Conservation (phyloP, 2,329 filamentous ascomycete genomes). For the Penicillium sp. region DNA sequence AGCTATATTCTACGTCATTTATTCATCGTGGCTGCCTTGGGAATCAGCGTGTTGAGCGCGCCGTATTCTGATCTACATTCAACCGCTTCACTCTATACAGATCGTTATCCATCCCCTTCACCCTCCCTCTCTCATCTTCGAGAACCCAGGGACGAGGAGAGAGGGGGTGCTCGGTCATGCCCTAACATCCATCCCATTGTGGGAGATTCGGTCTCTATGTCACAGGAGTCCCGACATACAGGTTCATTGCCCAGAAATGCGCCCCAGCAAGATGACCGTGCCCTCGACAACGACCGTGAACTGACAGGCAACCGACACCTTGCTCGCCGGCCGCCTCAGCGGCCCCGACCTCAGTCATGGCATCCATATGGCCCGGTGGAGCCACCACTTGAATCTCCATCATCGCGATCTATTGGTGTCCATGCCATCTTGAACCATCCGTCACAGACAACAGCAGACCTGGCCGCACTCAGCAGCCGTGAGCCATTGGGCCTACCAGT, state of each 20-base stretch:
- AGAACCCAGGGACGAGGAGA: constrained; percentile 36
- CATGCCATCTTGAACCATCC: constrained; percentile 42
- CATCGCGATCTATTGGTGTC: constrained; percentile 39
- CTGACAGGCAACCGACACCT: constrained; percentile 13
- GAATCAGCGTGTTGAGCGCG: constrained; percentile 36
- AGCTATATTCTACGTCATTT: constrained; percentile 4
- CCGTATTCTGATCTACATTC: constrained; percentile 34
- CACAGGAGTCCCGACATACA: constrained; percentile 34
- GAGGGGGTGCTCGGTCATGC: constrained; percentile 42
- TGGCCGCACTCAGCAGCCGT: constrained; percentile 15
- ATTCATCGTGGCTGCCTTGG: constrained; percentile 42
- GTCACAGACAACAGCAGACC: constrained; percentile 23
- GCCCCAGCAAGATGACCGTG: constrained; percentile 20
- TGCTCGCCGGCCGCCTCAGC: constrained; percentile 26
- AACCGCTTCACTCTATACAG: constrained; percentile 30
- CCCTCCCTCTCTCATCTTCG: constrained; percentile 40
- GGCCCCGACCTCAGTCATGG: constrained; percentile 35
- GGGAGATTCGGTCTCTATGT: constrained; percentile 40
- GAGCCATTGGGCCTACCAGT: constrained; percentile 26
- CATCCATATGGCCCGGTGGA: constrained; percentile 37
- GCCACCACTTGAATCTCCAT: constrained; percentile 30
- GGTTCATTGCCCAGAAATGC: constrained; percentile 31
- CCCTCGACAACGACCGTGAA: constrained; percentile 25
- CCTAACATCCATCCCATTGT: constrained; percentile 27
- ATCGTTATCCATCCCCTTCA: constrained; percentile 25